Percentiles rank a stretch among this genome's conserved stretches.
Conservation (phyloP, 176 grass and related monocot species). For the Metroxylon sagu region DNA sequence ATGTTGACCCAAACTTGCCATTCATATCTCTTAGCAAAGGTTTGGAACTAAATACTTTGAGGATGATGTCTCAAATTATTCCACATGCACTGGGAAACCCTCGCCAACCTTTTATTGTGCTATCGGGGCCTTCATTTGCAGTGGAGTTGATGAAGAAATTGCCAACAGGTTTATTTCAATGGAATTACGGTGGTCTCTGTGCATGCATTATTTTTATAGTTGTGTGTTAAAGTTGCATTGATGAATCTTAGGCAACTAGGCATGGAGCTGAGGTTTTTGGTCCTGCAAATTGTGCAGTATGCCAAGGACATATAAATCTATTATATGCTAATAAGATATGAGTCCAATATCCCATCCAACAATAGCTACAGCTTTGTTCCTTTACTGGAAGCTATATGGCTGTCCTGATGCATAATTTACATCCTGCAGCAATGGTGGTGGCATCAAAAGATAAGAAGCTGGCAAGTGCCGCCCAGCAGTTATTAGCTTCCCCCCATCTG, state of each 20-base stretch:
- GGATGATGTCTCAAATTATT: conserved; percentile 96
- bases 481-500: conserved; percentile 78
- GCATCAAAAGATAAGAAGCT: conserved; percentile 95
- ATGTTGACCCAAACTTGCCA: conserved; percentile 84
- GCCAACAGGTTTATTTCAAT: conserved; percentile 59
- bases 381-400: conserved; percentile 2
- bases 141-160: conserved; percentile 82
- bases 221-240: too few species aligned
- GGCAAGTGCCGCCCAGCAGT: conserved; percentile 56
- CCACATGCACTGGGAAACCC: conserved; percentile 55
- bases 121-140: conserved; percentile 90
- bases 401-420: conserved; percentile 15
- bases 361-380: background rate
- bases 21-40: conserved; percentile 97
- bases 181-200: background rate
- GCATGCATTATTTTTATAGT: background rate
- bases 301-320: too few species aligned
- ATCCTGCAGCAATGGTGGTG: conserved; percentile 73
- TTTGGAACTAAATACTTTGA: conserved; percentile 74
- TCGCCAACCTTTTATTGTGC: conserved; percentile 62
- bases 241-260: too few species aligned
- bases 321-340: too few species aligned
- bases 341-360: too few species aligned
- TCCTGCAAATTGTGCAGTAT: too few species aligned
- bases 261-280: too few species aligned